Conservation (phyloP, 306 rosid genomes). For the Urtica urens region DNA sequence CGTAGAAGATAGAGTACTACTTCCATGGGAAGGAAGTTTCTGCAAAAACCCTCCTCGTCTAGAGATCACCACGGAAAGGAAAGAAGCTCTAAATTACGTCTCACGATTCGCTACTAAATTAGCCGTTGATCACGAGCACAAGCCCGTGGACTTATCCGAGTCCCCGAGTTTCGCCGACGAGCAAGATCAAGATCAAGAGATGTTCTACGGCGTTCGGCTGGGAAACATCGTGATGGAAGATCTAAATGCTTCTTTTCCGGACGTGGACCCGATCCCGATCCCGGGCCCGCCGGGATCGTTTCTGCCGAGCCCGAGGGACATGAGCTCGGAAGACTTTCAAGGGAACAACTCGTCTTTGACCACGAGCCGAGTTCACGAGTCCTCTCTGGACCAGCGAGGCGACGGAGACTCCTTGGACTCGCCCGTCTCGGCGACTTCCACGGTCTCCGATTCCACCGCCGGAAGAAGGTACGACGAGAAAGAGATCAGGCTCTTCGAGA, state of each 20-base stretch:
- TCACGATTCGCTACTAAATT: too few species aligned
- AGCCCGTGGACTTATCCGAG: too few species aligned
- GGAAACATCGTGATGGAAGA: constrained; percentile 23
- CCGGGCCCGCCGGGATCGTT: constrained; percentile 66
- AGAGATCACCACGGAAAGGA: too few species aligned
- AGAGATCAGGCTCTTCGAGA: constrained; percentile 11
- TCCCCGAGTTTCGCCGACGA: too few species aligned
- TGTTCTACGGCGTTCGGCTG: constrained; percentile 25
- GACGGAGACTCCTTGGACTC: constrained; percentile 46
- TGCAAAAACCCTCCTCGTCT: too few species aligned
- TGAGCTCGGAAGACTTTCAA: constrained; percentile 42
- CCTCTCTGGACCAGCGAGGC: constrained; percentile 40
- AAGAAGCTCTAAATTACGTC: too few species aligned
- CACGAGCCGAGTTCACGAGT: constrained; percentile 39
- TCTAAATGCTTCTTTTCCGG: constrained; percentile 21
- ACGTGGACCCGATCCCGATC: constrained; percentile 45
- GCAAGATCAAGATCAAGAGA: constrained; percentile 21
- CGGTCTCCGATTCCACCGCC: constrained; percentile 32
- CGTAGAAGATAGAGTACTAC: too few species aligned
- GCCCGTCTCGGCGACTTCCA: constrained; percentile 41
- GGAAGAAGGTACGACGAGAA: constrained; percentile 17
- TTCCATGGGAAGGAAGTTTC: too few species aligned
- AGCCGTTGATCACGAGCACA: too few species aligned
- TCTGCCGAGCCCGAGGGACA: constrained; percentile 47
- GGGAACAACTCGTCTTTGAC: constrained; percentile 50